These are phyloP conservation scores for Mortierella sp. DNA, from an alignment of 371 early-diverging fungal genomes.

Conservation along the genomic window DNA sequence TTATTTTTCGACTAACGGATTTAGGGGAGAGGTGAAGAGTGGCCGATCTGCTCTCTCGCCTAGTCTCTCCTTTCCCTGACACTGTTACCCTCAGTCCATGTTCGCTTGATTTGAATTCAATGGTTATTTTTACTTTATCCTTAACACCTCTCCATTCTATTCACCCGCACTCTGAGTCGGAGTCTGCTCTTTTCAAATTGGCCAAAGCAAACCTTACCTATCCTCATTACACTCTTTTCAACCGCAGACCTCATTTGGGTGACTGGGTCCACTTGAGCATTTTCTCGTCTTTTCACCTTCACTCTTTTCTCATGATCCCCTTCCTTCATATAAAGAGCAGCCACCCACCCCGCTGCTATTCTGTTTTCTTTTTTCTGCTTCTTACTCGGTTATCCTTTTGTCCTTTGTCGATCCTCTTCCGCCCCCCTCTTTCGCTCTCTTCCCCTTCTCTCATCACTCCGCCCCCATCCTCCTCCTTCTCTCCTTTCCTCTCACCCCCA, in stretches of 20 bases:
- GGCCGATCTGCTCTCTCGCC: constrained; percentile 8
- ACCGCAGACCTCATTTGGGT: background rate
- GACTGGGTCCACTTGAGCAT: background rate
- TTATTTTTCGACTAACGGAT: background rate
- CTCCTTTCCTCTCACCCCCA: constrained; percentile 8
- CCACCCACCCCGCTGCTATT: background rate
- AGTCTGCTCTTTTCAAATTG: background rate
- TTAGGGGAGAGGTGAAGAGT: background rate
- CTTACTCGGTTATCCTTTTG: constrained; percentile 13
- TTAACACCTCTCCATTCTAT: background rate
- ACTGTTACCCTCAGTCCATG: too few relatives aligned
- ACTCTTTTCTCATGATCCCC: background rate
- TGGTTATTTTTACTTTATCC: background rate
- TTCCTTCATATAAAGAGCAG: background rate
- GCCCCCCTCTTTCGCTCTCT: background rate
- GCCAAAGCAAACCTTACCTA: constrained; percentile 9
- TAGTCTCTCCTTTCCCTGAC: background rate
- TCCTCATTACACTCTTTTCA: background rate
- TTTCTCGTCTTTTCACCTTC: background rate
- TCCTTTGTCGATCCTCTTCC: constrained; percentile 15
- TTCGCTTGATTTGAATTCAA: background rate
- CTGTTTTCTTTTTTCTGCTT: background rate
- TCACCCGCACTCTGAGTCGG: background rate
- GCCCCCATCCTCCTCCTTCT: background rate
- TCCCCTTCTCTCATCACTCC: background rate